Evolutionary conservation across 176 grass and related monocot genomes (phyloP).

Genomic region (Musa troglodytarum): DNA sequence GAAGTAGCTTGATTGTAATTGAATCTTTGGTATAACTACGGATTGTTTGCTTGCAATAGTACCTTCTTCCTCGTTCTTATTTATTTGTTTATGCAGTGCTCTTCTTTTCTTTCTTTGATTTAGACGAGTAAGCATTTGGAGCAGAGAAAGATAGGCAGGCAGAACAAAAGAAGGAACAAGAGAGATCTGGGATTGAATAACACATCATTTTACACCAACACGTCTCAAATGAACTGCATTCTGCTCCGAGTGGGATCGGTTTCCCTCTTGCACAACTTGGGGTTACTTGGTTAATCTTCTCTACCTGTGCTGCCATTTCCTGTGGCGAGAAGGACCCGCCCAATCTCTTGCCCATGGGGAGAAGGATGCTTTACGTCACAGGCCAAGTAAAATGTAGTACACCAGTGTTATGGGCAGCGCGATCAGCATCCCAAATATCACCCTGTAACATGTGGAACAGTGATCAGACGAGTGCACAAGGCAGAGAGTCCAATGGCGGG

Average conservation of each 20-base stretch:
- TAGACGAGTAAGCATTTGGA: background rate
- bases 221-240: background rate
- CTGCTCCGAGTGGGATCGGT: background rate
- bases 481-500: too few relatives aligned
- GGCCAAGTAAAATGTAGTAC: background rate
- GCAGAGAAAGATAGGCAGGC: background rate
- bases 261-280: background rate
- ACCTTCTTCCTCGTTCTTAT: background rate
- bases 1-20: too few relatives aligned
- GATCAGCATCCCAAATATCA: conserved; percentile 2
- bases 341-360: too few relatives aligned
- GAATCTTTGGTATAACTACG: background rate
- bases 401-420: background rate
- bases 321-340: too few relatives aligned
- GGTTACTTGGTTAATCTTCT: background rate
- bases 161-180: background rate
- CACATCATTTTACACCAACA: background rate
- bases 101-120: background rate
- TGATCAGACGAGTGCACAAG: too few relatives aligned
- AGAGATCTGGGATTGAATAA: background rate
- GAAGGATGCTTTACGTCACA: background rate
- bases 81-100: background rate
- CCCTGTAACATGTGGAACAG: background rate
- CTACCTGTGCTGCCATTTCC: background rate
- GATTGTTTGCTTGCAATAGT: too few relatives aligned